phyloP scores from a whole-genome alignment of 345 rosid genomes.

The Trapa incisa region DNA sequence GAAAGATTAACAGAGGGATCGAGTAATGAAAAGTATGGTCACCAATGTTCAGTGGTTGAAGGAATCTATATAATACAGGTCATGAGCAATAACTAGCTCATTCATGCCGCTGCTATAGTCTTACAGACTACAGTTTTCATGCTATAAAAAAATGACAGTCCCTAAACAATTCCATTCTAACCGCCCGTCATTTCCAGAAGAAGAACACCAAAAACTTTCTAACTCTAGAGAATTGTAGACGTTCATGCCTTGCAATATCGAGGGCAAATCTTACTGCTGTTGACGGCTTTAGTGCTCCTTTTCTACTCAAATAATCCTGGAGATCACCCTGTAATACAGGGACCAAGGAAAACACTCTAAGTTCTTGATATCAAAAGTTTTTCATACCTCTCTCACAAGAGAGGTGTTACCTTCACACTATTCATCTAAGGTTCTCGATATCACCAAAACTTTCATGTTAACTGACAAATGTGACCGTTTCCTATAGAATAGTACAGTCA shows the following conservation, averaged over 20 bases:
- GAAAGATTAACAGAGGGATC: slow-evolving; percentile 10
- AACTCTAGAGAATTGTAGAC: not conserved
- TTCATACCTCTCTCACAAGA: not conserved
- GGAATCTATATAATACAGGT: not conserved
- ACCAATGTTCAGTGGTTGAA: not conserved
- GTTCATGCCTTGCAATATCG: slow-evolving; percentile 77
- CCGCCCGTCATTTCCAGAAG: not conserved
- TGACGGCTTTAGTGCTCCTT: slow-evolving; percentile 45
- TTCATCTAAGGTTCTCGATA: not conserved
- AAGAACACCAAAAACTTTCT: not conserved
- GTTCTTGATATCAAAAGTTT: not conserved
- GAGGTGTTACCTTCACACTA: not conserved
- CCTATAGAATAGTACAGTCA: too few relatives aligned
- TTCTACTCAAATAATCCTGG: slow-evolving; percentile 38
- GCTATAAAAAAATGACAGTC: not conserved
- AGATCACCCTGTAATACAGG: slow-evolving; percentile 57
- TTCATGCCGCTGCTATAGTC: not conserved
- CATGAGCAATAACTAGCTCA: not conserved
- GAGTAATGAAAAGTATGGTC: not conserved
- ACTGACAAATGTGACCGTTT: not conserved
- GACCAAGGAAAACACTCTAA: not conserved
- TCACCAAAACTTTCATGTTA: not conserved
- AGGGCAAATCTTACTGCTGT: slow-evolving; percentile 68
- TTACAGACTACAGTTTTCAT: not conserved
- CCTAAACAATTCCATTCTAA: not conserved